Percentiles rank a stretch among this genome's conserved stretches.
Conservation (phyloP, 2,329 filamentous ascomycete genomes). For the Thielaviopsis cerberus region DNA sequence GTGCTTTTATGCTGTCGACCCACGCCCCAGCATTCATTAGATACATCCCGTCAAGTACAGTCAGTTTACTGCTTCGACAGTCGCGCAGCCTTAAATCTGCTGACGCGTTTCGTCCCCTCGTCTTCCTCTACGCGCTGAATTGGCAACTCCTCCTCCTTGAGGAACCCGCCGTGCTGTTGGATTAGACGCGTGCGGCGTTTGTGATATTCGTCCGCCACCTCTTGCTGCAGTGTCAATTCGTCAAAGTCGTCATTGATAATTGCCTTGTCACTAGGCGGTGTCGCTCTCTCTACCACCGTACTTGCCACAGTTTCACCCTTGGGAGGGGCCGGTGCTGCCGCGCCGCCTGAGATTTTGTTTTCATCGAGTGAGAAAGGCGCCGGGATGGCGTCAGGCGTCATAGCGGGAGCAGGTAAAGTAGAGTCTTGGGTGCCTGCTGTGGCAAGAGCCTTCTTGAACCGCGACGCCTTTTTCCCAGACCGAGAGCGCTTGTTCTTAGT, state of each 20-base stretch:
- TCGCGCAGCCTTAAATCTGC: constrained; percentile 55
- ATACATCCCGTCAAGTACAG: too few species aligned
- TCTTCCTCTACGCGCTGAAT: constrained; percentile 50
- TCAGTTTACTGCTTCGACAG: constrained; percentile 38
- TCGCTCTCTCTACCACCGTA: constrained; percentile 36
- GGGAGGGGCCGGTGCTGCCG: constrained; percentile 20
- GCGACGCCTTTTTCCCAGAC: constrained; percentile 23
- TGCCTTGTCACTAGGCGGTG: constrained; percentile 13
- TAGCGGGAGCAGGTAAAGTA: constrained; percentile 1
- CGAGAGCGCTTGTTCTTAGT: constrained; percentile 12
- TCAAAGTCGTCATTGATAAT: constrained; percentile 21
- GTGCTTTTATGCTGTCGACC: background rate
- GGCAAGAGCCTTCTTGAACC: constrained; percentile 29
- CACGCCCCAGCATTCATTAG: background rate
- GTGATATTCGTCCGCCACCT: constrained; percentile 70
- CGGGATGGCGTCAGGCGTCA: constrained; percentile 8
- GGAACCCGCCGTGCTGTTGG: constrained; percentile 64
- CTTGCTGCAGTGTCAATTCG: constrained; percentile 48
- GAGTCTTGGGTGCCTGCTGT: background rate
- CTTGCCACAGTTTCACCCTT: constrained; percentile 39
- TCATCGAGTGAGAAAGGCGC: constrained; percentile 5
- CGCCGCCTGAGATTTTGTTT: constrained; percentile 21
- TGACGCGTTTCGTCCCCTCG: constrained; percentile 44
- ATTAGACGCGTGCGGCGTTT: constrained; percentile 67
- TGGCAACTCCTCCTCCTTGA: constrained; percentile 48